Base-by-base conservation (phyloP, 2,329 filamentous ascomycete species). In the Microcyclospora tardicrescens region DNA sequence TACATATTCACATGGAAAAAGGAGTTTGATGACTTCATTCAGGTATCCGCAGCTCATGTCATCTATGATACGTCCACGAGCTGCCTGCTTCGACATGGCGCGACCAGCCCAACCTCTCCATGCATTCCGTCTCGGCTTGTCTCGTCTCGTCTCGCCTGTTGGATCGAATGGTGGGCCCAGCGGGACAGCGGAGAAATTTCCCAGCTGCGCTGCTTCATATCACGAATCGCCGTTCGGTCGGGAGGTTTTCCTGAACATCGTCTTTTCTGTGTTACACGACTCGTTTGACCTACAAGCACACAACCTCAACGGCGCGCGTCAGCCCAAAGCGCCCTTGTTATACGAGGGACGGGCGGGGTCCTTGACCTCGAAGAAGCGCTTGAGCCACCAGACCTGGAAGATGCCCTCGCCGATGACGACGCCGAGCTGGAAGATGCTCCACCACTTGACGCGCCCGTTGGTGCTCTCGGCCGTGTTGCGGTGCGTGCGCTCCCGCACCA, bases 361-460 rank as follows among this genome's bases (percentile, higher is more conserved):
- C 40, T 55, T 46, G 33, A 50, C 47, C 42, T 44, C 43, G 35
- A 46, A 46, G 34, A 42, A 39, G 13, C 10, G 12, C n/a, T 93
- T 91, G 61, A 98, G 66, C 87, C 91, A 98, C 89, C 91, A 98
- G 49, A 98, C 89, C 69, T 98, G 91, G 72, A 98, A 98, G 50
- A 95, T 69, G 44, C 86, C 91, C 69, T 96, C 85, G 55, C 82
- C 86, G 49, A 93, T 72, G 46, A 98, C 75, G 36, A 96, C 79
- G 40, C 77, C 74, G 48, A 98, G 77, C 65, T 98, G 87, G 65
- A 96, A 96, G 54, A 96, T 75, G 64, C 91, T 95, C 91, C 91
- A 98, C 91, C 91, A 98, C 72, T 98, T 98, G 61, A 98, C 91
- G 50, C 91, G 76, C 52, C 78, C 75, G 65, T 98, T 98, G 56